phyloP scores from a whole-genome alignment of 1,139 yeast genomes.

The Meyerozyma sp. region DNA sequence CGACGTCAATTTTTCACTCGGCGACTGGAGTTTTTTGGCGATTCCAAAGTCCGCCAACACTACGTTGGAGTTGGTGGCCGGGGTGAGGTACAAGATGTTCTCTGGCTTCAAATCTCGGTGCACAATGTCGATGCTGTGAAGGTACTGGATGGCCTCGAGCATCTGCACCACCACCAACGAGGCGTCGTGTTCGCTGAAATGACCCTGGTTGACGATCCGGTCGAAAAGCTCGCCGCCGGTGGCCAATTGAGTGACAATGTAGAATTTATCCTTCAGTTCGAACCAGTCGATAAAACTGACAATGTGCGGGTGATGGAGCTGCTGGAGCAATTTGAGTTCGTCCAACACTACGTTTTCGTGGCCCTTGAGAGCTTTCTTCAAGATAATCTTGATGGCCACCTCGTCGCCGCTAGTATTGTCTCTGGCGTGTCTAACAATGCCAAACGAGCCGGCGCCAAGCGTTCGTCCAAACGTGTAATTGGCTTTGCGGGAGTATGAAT shows the following conservation, averaged over 20 bases:
- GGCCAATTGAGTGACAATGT: conserved; percentile 73
- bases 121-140: conserved; percentile 71
- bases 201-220: conserved; percentile 68
- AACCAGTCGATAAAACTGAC: conserved; percentile 85
- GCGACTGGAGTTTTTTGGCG: conserved; percentile 61
- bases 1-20: conserved; percentile 62
- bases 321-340: conserved; percentile 64
- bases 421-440: conserved; percentile 78
- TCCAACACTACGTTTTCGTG: conserved; percentile 68
- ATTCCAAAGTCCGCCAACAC: conserved; percentile 93
- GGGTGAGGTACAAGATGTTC: conserved; percentile 63
- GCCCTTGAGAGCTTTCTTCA: conserved; percentile 76
- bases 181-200: conserved; percentile 84
- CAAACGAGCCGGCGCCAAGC: conserved; percentile 89
- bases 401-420: conserved; percentile 55
- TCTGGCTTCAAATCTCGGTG: conserved; percentile 93
- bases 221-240: conserved; percentile 92
- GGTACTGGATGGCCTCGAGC: conserved; percentile 66
- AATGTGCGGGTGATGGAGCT: conserved; percentile 71
- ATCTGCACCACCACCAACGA: conserved; percentile 63
- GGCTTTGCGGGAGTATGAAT: conserved; percentile 57
- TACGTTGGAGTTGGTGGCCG: conserved; percentile 51
- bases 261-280: conserved; percentile 74
- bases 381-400: conserved; percentile 81
- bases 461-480: conserved; percentile 72